These are phyloP conservation scores for Flaveria bidentis DNA, from an alignment of 129 eudicot species.

Conservation along the genomic window DNA sequence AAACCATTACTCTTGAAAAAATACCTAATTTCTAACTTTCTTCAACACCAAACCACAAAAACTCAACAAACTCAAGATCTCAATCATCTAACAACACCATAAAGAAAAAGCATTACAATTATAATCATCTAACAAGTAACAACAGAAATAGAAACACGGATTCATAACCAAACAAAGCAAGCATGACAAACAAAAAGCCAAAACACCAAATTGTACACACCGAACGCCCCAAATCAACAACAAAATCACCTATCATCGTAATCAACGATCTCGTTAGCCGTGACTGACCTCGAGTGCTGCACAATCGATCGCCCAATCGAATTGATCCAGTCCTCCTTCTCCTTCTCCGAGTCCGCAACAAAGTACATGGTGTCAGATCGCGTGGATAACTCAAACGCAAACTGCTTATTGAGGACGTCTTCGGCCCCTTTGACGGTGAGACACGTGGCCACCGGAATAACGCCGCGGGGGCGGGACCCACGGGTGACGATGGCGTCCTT, in stretches of 20 bases:
- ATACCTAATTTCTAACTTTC: slow-evolving; percentile 21
- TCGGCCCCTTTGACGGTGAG: slow-evolving; percentile 93
- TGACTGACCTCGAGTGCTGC: slow-evolving; percentile 84
- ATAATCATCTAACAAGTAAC: slow-evolving; percentile 17
- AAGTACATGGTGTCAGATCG: slow-evolving; percentile 84
- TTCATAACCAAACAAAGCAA: slow-evolving; percentile 26
- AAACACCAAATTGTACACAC: slow-evolving; percentile 36
- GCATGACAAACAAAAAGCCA: slow-evolving; percentile 12
- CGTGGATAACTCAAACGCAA: slow-evolving; percentile 82
- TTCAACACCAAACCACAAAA: not conserved
- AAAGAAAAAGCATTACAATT: not conserved
- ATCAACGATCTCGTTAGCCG: slow-evolving; percentile 66
- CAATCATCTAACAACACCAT: not conserved
- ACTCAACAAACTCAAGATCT: slow-evolving; percentile 18
- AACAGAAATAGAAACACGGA: not conserved
- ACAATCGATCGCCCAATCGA: slow-evolving; percentile 91
- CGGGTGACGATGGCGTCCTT: slow-evolving; percentile 74
- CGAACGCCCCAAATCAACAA: not conserved
- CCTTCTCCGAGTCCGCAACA: slow-evolving; percentile 91
- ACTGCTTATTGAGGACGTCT: slow-evolving; percentile 72
- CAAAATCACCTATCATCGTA: slow-evolving; percentile 49
- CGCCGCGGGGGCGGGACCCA: slow-evolving; percentile 82
- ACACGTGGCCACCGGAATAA: slow-evolving; percentile 65
- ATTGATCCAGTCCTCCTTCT: slow-evolving; percentile 97
- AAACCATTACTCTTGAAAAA: not conserved